phyloP scores from a whole-genome alignment of 2,329 filamentous ascomycete genomes.

The Ascochyta clinopodiicola region DNA sequence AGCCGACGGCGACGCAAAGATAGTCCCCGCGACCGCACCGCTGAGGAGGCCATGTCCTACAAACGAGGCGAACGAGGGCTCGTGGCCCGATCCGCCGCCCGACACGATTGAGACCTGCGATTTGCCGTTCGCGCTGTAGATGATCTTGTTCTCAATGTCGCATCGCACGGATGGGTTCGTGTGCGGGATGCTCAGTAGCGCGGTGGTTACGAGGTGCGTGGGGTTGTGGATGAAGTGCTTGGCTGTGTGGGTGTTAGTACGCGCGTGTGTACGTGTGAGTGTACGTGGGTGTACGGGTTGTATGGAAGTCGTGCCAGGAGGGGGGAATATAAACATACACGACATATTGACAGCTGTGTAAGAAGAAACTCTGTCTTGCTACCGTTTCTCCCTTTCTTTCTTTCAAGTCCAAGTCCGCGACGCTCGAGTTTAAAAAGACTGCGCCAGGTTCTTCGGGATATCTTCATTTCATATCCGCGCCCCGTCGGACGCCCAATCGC shows the following conservation, averaged over 20 bases:
- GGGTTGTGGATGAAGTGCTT: slow-evolving; percentile 94
- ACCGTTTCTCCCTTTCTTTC: no score
- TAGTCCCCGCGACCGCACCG: slow-evolving; percentile 83
- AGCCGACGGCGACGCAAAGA: slow-evolving; percentile 81
- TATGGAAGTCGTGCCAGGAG: no score
- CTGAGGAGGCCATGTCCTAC: slow-evolving; percentile 82
- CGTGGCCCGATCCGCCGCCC: slow-evolving; percentile 88
- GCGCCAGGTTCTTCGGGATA: not conserved
- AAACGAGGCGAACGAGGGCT: slow-evolving; percentile 85
- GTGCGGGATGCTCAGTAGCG: slow-evolving; percentile 77
- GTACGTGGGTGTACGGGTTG: no score
- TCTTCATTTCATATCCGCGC: not conserved
- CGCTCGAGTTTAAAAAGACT: no score
- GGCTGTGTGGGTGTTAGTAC: slow-evolving; percentile 28
- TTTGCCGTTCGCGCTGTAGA: slow-evolving; percentile 33
- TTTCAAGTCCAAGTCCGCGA: not conserved
- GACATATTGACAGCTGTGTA: slow-evolving; percentile 1
- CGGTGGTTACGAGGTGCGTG: slow-evolving; percentile 75
- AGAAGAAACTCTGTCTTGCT: no score
- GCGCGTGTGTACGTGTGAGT: no score
- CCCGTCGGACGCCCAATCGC: not conserved
- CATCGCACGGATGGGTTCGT: slow-evolving; percentile 85
- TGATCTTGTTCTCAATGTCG: slow-evolving; percentile 80
- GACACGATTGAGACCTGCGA: slow-evolving; percentile 80
- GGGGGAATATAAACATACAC: not conserved